phyloP scores from a whole-genome alignment of 2,329 filamentous ascomycete genomes.

The Cadophora sp. region DNA sequence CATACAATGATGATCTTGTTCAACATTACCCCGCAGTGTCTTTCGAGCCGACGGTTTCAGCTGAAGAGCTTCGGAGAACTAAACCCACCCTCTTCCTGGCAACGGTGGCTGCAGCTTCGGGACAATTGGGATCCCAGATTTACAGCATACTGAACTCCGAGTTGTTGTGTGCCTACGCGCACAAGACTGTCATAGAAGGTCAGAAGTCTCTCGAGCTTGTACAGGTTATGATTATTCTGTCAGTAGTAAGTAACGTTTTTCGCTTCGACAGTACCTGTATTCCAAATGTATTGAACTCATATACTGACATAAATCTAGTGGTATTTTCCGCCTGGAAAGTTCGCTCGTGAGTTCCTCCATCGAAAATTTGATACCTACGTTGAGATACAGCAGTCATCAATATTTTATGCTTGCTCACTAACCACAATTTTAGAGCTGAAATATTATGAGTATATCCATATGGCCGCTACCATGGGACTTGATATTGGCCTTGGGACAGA shows the following conservation, averaged over 20 bases:
- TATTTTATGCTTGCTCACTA: background rate
- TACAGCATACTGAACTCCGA: conserved; percentile 52
- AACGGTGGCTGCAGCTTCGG: conserved; percentile 68
- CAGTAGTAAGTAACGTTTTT: conserved; percentile 35
- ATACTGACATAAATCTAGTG: conserved; percentile 37
- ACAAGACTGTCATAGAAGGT: conserved; percentile 51
- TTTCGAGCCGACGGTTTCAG: conserved; percentile 58
- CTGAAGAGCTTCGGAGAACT: conserved; percentile 57
- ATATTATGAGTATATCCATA: conserved; percentile 56
- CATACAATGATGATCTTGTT: conserved; percentile 63
- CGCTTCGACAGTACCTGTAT: background rate
- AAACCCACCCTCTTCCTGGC: conserved; percentile 73
- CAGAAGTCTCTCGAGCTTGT: conserved; percentile 57
- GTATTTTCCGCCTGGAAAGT: conserved; percentile 53
- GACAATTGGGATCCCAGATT: conserved; percentile 50
- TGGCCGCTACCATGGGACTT: conserved; percentile 53
- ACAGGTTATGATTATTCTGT: conserved; percentile 53
- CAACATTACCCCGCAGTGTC: conserved; percentile 65
- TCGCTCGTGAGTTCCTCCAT: conserved; percentile 34
- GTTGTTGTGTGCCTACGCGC: conserved; percentile 51
- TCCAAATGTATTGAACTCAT: background rate
- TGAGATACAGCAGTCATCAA: background rate
- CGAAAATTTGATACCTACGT: background rate
- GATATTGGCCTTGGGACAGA: conserved; percentile 37
- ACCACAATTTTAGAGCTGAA: conserved; percentile 44